These are phyloP conservation scores for Wallacemonas collosoma DNA, from an alignment of 208 protist species.

Conservation along the genomic window DNA sequence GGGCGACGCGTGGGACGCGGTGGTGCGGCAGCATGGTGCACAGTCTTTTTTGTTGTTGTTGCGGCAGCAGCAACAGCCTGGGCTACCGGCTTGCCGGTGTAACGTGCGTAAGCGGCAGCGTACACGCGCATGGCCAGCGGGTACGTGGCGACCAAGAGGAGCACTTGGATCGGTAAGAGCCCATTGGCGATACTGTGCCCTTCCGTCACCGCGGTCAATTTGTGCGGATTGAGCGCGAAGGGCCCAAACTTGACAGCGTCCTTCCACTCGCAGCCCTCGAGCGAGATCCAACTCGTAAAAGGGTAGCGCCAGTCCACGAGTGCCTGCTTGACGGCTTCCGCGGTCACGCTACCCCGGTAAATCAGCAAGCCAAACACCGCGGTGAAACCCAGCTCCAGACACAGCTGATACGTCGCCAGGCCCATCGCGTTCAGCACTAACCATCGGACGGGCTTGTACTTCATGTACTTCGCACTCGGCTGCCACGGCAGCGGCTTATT, in stretches of 20 bases:
- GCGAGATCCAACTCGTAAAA: slow-evolving; percentile 49
- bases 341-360: slow-evolving; percentile 26
- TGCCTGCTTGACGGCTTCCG: slow-evolving; percentile 29
- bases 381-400: slow-evolving; percentile 54
- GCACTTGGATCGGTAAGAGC: slow-evolving; percentile 60
- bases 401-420: slow-evolving; percentile 70
- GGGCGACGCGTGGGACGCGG: slow-evolving; percentile 15
- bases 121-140: slow-evolving; percentile 31
- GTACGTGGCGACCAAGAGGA: slow-evolving; percentile 51
- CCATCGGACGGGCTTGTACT: slow-evolving; percentile 44
- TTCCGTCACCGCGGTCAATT: slow-evolving; percentile 64
- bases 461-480: slow-evolving; percentile 41
- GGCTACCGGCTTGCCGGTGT: neutral
- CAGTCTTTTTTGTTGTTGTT: neutral
- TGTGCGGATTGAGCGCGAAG: slow-evolving; percentile 47
- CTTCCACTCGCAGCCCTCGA: slow-evolving; percentile 47
- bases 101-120: slow-evolving; percentile 5
- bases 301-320: slow-evolving; percentile 49
- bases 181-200: slow-evolving; percentile 69
- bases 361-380: slow-evolving; percentile 45
- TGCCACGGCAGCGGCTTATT: slow-evolving; percentile 29
- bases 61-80: slow-evolving; percentile 8
- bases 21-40: neutral
- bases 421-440: slow-evolving; percentile 57
- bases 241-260: slow-evolving; percentile 42